Conservation (phyloP, 2,329 filamentous ascomycete genomes). For the Colletotrichum siamense region DNA sequence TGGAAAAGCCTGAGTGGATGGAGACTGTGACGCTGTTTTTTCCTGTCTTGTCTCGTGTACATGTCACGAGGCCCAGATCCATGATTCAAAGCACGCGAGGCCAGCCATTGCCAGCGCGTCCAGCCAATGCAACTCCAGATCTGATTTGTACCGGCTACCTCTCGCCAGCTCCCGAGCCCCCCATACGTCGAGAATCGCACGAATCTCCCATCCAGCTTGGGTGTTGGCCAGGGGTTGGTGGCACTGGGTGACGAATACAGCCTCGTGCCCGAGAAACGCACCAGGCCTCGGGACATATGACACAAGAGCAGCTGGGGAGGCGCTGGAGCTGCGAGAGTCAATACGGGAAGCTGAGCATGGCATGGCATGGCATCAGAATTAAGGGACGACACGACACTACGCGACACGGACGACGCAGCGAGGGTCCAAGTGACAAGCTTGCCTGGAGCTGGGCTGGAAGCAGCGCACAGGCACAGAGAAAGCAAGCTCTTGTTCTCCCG, state of each 20-base stretch:
- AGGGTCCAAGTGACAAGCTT: neutral
- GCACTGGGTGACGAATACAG: slow-evolving; percentile 6
- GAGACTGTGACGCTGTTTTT: neutral
- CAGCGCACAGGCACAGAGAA: neutral
- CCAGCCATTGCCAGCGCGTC: neutral
- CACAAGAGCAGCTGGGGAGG: neutral
- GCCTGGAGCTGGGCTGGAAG: neutral
- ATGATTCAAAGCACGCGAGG: neutral
- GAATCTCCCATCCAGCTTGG: neutral
- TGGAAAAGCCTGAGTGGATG: neutral
- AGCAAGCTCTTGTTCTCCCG: neutral
- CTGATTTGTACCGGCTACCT: neutral
- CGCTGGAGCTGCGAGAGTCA: neutral
- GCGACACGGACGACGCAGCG: neutral
- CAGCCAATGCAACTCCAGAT: neutral
- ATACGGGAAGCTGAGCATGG: neutral
- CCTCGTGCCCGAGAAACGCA: slow-evolving; percentile 7
- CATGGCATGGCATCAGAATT: neutral
- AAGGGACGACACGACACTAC: neutral
- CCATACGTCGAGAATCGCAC: neutral
- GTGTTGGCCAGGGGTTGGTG: neutral
- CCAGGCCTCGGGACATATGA: neutral
- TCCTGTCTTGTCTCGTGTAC: neutral
- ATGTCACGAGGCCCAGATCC: neutral
- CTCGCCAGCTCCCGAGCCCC: neutral